Conservation (phyloP, 2,329 filamentous ascomycete genomes). For the Didymella sp. region DNA sequence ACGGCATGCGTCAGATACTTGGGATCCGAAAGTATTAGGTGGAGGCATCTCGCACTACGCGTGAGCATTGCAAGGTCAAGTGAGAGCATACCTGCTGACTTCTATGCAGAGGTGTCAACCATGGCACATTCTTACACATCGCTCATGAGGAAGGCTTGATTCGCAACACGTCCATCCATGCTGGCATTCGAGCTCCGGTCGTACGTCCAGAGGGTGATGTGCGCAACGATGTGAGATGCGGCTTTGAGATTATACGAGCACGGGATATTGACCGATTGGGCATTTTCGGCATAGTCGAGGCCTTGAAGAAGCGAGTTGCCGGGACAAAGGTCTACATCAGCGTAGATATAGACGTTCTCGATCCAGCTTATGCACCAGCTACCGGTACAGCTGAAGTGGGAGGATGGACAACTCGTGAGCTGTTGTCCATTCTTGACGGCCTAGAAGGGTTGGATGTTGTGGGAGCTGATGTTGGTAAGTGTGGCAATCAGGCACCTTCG, state of each 20-base stretch:
- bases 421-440: conserved; percentile 65
- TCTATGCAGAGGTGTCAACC: conserved; percentile 58
- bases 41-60: conserved; percentile 67
- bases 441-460: conserved; percentile 65
- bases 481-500: neutral
- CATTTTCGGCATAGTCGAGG: conserved; percentile 56
- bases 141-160: conserved; percentile 68
- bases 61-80: conserved; percentile 49
- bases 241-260: conserved; percentile 65
- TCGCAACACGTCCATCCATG: conserved; percentile 65
- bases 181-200: conserved; percentile 66
- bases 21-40: conserved; percentile 63
- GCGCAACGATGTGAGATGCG: conserved; percentile 64
- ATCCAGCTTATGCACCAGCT: conserved; percentile 62
- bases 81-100: conserved; percentile 5
- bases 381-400: conserved; percentile 68
- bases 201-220: conserved; percentile 59
- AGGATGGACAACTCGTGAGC: conserved; percentile 67
- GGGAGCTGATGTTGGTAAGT: conserved; percentile 63
- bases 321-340: conserved; percentile 63
- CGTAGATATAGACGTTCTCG: conserved; percentile 65
- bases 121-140: conserved; percentile 68
- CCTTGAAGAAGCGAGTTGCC: conserved; percentile 59
- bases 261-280: conserved; percentile 61
- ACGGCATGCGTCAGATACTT: conserved; percentile 55